A percentile compares a stretch with the other conserved stretches of the same genome.
Conservation (phyloP, 148 eudicot genomes). For the Silene conica region DNA sequence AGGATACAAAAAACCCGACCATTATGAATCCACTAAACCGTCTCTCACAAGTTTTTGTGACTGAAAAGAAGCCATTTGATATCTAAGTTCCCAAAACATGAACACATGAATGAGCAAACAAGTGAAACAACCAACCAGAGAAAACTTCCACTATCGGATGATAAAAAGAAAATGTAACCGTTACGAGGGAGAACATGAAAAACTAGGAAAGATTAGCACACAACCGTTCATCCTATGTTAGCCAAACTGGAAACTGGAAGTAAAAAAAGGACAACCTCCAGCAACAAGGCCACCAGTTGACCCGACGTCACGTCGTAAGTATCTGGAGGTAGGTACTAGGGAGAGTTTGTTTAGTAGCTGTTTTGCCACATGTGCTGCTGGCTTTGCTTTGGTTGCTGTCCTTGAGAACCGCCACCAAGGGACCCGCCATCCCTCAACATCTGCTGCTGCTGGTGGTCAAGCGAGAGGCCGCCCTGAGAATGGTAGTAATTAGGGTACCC, state of each 20-base stretch:
- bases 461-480: constrained; percentile 59
- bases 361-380: constrained; percentile 76
- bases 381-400: constrained; percentile 67
- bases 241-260: constrained; percentile 32
- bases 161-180: neutral
- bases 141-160: constrained; percentile 23
- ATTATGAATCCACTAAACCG: too few relatives aligned
- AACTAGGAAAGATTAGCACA: neutral
- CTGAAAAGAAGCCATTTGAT: too few relatives aligned
- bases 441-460: constrained; percentile 66
- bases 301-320: neutral
- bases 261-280: constrained; percentile 34
- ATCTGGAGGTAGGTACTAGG: constrained; percentile 18
- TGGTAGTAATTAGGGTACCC: constrained; percentile 78
- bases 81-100: too few relatives aligned
- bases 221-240: constrained; percentile 45
- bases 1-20: too few relatives aligned
- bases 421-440: constrained; percentile 62
- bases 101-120: neutral
- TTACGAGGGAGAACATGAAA: constrained; percentile 9
- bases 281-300: constrained; percentile 39
- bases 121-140: neutral
- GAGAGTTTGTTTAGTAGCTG: constrained; percentile 51
- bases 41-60: too few relatives aligned
- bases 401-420: constrained; percentile 48